Conservation (phyloP, 495 filamentous ascomycete species). For the Aspergillus ostianus region DNA sequence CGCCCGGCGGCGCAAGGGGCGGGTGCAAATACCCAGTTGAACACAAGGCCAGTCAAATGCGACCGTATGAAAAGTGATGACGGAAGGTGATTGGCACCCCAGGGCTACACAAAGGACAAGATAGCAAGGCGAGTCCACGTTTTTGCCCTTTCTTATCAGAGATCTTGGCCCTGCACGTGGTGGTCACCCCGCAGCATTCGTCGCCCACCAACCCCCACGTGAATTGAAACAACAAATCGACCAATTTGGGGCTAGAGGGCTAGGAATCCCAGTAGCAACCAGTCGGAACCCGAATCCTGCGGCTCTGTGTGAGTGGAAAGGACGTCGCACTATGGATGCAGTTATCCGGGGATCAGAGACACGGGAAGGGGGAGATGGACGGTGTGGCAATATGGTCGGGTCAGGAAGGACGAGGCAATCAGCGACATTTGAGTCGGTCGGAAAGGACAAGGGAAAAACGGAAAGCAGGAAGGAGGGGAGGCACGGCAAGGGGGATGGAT, state of each 20-base stretch:
- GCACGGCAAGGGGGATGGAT: neutral
- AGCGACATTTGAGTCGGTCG: slow-evolving; percentile 9
- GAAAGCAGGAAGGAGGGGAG: neutral
- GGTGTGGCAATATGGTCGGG: neutral
- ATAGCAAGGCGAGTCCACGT: slow-evolving; percentile 18
- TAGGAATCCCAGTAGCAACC: neutral
- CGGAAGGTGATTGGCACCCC: slow-evolving; percentile 16
- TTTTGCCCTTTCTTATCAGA: slow-evolving; percentile 8
- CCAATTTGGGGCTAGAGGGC: neutral
- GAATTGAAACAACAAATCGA: too few species aligned
- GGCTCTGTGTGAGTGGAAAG: slow-evolving; percentile 1
- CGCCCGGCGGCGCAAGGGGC: slow-evolving; percentile 9
- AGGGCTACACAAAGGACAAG: slow-evolving; percentile 8
- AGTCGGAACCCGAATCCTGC: slow-evolving; percentile 6
- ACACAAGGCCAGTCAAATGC: slow-evolving; percentile 5
- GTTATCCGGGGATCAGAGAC: neutral
- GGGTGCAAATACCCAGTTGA: slow-evolving; percentile 6
- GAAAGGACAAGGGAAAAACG: neutral
- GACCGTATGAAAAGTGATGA: neutral
- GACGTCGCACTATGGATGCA: neutral
- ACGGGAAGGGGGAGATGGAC: neutral
- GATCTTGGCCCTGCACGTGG: slow-evolving; percentile 24
- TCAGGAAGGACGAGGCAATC: neutral
- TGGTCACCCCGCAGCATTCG: slow-evolving; percentile 20
- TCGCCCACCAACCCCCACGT: slow-evolving; percentile 18